Conservation (phyloP, 257 asterid genomes). For the Solanum piurae region DNA sequence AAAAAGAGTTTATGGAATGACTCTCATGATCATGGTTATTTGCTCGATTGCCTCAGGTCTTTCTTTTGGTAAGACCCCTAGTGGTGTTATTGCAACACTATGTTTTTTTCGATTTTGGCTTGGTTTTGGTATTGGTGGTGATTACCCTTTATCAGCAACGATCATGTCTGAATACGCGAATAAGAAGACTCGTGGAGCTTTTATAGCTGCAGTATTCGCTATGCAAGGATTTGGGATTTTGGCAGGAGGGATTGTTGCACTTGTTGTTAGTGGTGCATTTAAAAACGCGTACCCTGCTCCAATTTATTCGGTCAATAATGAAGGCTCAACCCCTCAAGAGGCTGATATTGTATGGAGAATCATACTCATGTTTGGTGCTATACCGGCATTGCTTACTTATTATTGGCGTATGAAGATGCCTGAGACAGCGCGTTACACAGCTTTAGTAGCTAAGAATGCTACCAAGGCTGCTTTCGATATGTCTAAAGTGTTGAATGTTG, state of each 20-base stretch:
- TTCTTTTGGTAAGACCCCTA: slow-evolving; percentile 21
- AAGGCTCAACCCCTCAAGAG: slow-evolving; percentile 14
- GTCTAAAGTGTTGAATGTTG: slow-evolving; percentile 43
- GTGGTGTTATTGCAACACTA: slow-evolving; percentile 34
- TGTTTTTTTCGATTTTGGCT: slow-evolving; percentile 54
- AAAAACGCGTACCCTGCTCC: slow-evolving; percentile 25
- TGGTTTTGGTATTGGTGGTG: slow-evolving; percentile 49
- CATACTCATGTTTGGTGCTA: slow-evolving; percentile 39
- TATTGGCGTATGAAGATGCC: slow-evolving; percentile 72
- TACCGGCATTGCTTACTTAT: slow-evolving; percentile 44
- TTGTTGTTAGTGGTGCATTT: slow-evolving; percentile 21
- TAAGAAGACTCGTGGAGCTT: slow-evolving; percentile 42
- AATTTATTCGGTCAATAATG: neutral
- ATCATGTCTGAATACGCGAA: slow-evolving; percentile 51
- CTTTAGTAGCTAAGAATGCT: slow-evolving; percentile 36
- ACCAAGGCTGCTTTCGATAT: slow-evolving; percentile 40
- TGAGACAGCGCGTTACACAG: slow-evolving; percentile 54
- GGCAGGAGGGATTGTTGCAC: slow-evolving; percentile 30
- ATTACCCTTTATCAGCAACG: slow-evolving; percentile 46
- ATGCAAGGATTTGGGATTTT: slow-evolving; percentile 55
- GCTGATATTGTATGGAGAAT: slow-evolving; percentile 35
- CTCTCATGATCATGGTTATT: slow-evolving; percentile 32
- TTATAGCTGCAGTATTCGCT: slow-evolving; percentile 42
- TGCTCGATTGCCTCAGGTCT: slow-evolving; percentile 35
- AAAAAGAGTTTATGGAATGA: slow-evolving; percentile 32